Conservation (phyloP, 345 rosid genomes). For the Abelmoschus esculentus region DNA sequence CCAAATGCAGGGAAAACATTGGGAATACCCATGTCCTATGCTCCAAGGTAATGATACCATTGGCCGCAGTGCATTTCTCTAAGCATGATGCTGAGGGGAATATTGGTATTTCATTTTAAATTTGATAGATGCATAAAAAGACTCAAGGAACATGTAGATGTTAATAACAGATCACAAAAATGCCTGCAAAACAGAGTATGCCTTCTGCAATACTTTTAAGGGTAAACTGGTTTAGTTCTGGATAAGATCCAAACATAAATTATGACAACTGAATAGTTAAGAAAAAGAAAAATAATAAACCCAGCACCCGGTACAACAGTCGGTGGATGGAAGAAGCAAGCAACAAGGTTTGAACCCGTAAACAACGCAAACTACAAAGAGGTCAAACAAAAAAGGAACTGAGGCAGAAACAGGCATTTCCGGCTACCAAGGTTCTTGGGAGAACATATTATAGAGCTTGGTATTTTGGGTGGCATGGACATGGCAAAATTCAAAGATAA, state of each 20-base stretch:
- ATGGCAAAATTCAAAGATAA: constrained; percentile 38
- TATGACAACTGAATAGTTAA: constrained; percentile 4
- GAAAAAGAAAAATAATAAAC: constrained; percentile 7
- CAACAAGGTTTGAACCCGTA: constrained; percentile 25
- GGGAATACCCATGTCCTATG: neutral
- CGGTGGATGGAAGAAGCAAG: constrained; percentile 20
- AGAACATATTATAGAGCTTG: constrained; percentile 45
- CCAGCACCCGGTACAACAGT: constrained; percentile 25
- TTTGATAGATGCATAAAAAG: neutral
- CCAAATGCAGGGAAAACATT: neutral
- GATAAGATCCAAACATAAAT: constrained; percentile 7
- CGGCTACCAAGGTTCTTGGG: constrained; percentile 51
- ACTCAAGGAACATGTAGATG: neutral
- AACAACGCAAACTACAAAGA: constrained; percentile 16
- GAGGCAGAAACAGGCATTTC: constrained; percentile 37
- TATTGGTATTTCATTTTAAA: neutral
- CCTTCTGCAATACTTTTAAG: constrained; percentile 1
- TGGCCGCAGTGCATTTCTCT: neutral
- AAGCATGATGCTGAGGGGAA: neutral
- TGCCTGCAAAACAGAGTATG: constrained; percentile 14
- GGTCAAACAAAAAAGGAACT: constrained; percentile 19
- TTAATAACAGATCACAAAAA: neutral
- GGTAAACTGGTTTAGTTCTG: constrained; percentile 7
- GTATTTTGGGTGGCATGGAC: constrained; percentile 50
- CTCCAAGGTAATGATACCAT: neutral